Conservation (phyloP, 257 asterid species). For the Plantago elongata region DNA sequence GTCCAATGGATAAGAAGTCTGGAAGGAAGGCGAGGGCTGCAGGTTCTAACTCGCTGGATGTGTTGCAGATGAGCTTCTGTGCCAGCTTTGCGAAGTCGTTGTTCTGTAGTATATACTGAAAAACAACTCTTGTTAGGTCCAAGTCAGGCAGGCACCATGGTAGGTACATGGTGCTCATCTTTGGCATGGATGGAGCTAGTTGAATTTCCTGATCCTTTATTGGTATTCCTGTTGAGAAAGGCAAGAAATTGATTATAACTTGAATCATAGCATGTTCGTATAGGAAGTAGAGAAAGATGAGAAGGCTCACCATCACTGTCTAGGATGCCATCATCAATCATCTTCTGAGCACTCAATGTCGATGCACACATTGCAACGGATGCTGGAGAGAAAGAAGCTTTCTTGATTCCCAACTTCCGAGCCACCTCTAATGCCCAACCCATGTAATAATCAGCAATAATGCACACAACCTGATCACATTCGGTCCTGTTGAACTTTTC, state of each 20-base stretch:
- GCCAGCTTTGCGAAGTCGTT: conserved; percentile 10
- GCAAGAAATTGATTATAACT: neutral
- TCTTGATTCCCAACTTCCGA: conserved; percentile 32
- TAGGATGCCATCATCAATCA: conserved; percentile 46
- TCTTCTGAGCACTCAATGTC: conserved; percentile 20
- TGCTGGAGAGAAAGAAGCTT: conserved; percentile 40
- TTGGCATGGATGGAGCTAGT: conserved; percentile 47
- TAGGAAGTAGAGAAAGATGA: neutral
- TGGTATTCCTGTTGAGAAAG: conserved; percentile 29
- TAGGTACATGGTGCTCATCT: conserved; percentile 28
- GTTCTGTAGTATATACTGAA: conserved; percentile 13
- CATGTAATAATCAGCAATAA: conserved; percentile 43
- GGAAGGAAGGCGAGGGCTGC: conserved; percentile 29
- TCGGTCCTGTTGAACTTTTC: conserved; percentile 24
- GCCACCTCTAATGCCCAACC: conserved; percentile 49
- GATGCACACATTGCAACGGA: conserved; percentile 37
- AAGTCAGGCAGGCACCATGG: conserved; percentile 40
- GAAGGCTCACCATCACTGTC: conserved; percentile 36
- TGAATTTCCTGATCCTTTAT: conserved; percentile 32
- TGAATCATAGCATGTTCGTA: neutral
- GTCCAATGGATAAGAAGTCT: conserved; percentile 37
- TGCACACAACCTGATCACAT: conserved; percentile 31
- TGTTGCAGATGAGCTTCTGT: conserved; percentile 30
- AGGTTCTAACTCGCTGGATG: conserved; percentile 37
- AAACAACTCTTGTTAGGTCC: conserved; percentile 23